Conservation (phyloP, 768 basidiomycete genomes). For the Nidula microcarpa region DNA sequence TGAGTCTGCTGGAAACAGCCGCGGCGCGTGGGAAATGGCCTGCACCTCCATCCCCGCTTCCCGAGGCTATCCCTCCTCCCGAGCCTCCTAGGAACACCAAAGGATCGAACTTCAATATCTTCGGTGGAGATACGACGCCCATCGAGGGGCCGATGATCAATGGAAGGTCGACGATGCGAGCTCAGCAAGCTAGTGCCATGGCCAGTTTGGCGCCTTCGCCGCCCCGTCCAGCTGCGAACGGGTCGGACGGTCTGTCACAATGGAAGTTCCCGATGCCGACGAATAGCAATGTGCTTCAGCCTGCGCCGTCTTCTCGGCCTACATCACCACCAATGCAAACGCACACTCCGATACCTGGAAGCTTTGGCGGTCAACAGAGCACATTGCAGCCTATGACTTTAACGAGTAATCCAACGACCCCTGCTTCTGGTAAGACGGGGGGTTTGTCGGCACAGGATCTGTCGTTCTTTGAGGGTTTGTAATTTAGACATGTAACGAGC, state of each 20-base stretch:
- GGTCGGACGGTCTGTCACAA: not conserved
- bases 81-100: conserved; percentile 8
- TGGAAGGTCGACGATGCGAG: conserved; percentile 3
- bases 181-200: conserved; percentile 2
- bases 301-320: not conserved
- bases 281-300: not conserved
- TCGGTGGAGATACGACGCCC: conserved; percentile 25
- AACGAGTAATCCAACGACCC: not conserved
- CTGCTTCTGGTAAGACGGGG: conserved; percentile 20
- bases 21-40: conserved; percentile 50
- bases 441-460: conserved; percentile 81
- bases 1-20: conserved; percentile 54
- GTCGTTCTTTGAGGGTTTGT: conserved; percentile 83
- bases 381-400: no score
- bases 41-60: conserved; percentile 43
- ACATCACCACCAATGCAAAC: conserved; percentile 3
- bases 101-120: conserved; percentile 18
- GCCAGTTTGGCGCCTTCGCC: not conserved
- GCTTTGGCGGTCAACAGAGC: not conserved
- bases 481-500: conserved; percentile 8
- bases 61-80: conserved; percentile 34
- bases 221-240: not conserved
- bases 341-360: not conserved
- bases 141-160: conserved; percentile 26
- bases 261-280: conserved; percentile 3